Base-by-base conservation (phyloP, 306 rosid genomes). In the Fagus crenata region DNA sequence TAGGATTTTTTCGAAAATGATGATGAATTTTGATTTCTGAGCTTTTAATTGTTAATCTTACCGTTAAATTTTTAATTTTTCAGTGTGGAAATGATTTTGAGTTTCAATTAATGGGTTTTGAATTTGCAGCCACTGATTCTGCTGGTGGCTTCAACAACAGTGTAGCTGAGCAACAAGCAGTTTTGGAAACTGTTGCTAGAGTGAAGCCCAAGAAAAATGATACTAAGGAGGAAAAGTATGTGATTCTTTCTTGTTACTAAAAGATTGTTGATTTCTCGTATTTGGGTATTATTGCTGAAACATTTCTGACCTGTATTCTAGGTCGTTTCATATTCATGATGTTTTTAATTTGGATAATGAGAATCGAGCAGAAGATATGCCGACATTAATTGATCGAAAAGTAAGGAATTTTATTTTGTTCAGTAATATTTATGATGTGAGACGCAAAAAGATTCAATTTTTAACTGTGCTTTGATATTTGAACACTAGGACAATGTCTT, bases 151-250 rank as follows among this genome's bases (percentile, higher is more conserved):
- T 90, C 87, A 92, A 95, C 83, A 92, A 88, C 58, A 92, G 98
- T 56, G 97, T 95, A 72, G 73, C 89, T 4, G 97, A 77, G 54
- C 93, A 92, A 81, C 97, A 95, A 97, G 99, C 99, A 53, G 92
- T 89, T 80, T 80, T 95, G 89, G 99, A 95, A 89, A 95, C 99
- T 17, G 97, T 95, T 65, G 99, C 99, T 67, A 86, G 99, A 95
- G 97, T 95, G 58, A 92, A 59, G 82, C 40, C 93, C 77, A 92
- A 95, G 92, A 95, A 92, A 81, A 95, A 95, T 77, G 99, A 95
- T 61, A 88, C 88, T 77, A 88, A 92, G 85, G 99, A 95, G 82
- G 97, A 95, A 71, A 91, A 95, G 97, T 95, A 91, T 54, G 92
- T 79, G 43, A 75, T 81, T 81, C 78, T 80, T 75, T 88, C 85